Percentiles rank a stretch among this genome's conserved stretches.
These are phyloP conservation scores for Cryptococcus jaspeensis DNA, from an alignment of 1,284 basidiomycete species.

Conservation along the genomic window DNA sequence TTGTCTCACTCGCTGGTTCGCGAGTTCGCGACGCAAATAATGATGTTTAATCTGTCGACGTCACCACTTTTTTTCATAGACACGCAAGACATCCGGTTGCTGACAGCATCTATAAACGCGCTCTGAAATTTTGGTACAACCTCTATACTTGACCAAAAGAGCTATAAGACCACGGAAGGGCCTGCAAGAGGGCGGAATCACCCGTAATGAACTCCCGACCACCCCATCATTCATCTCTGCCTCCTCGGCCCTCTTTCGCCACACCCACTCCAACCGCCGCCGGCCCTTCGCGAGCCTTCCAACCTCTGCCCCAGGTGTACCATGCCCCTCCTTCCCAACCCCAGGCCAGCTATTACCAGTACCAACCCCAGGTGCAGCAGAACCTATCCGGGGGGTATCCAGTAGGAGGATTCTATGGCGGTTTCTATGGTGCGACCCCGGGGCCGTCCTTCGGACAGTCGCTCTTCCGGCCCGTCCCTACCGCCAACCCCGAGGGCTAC, in stretches of 20 bases:
- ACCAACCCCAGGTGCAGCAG: neutral
- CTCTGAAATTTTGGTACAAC: too few species aligned
- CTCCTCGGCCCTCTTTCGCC: slow-evolving; percentile 8
- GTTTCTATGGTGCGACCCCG: neutral
- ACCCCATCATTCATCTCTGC: slow-evolving; percentile 2
- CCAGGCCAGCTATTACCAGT: neutral
- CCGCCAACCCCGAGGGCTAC: slow-evolving; percentile 58
- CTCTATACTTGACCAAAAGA: too few species aligned
- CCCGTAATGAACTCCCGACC: slow-evolving; percentile 4
- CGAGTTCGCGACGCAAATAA: too few species aligned
- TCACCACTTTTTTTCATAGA: neutral
- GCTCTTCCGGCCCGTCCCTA: slow-evolving; percentile 25
- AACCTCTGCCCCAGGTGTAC: slow-evolving; percentile 4
- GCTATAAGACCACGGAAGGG: too few species aligned
- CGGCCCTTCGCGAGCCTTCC: slow-evolving; percentile 5
- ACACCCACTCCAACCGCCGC: neutral
- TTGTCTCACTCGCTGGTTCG: too few species aligned
- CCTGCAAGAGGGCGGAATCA: too few species aligned
- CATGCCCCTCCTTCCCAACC: slow-evolving; percentile 1
- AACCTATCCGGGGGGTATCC: slow-evolving; percentile 6
- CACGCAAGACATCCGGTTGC: too few species aligned
- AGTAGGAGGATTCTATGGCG: neutral
- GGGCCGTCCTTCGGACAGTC: slow-evolving; percentile 19
- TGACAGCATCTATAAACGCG: too few species aligned
- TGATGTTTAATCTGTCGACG: neutral